A percentile compares a stretch with the other conserved stretches of the same genome.
phyloP scores from a whole-genome alignment of 768 basidiomycete species.

The Kwoniella mangroviensis region DNA sequence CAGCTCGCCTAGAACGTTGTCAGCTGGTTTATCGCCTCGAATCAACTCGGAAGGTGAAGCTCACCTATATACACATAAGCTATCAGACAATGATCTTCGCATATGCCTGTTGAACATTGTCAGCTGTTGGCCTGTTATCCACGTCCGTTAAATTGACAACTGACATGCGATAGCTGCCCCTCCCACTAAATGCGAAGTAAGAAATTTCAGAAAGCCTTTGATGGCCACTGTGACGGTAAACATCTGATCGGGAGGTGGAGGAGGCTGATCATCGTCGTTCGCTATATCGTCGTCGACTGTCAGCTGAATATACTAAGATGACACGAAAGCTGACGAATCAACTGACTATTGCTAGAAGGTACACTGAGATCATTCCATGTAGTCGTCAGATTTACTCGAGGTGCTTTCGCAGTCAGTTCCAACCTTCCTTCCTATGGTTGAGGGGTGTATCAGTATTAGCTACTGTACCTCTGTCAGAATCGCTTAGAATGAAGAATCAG shows the following conservation, averaged over 20 bases:
- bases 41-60: slow-evolving; percentile 2
- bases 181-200: slow-evolving; percentile 51
- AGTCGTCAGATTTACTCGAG: slow-evolving; percentile 44
- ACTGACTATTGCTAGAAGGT: slow-evolving; percentile 44
- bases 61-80: slow-evolving; percentile 57
- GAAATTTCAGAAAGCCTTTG: slow-evolving; percentile 52
- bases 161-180: slow-evolving; percentile 51
- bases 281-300: background rate
- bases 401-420: slow-evolving; percentile 36
- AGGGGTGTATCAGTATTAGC: too few species aligned
- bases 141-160: slow-evolving; percentile 1
- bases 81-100: slow-evolving; percentile 54
- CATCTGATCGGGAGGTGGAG: slow-evolving; percentile 42
- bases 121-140: slow-evolving; percentile 4
- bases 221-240: slow-evolving; percentile 48
- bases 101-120: slow-evolving; percentile 42
- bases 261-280: slow-evolving; percentile 30
- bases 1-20: slow-evolving; percentile 43
- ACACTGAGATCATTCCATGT: slow-evolving; percentile 49
- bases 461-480: too few species aligned
- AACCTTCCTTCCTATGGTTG: slow-evolving; percentile 48
- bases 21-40: too few species aligned
- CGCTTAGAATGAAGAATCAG: too few species aligned
- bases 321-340: background rate
- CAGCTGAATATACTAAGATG: slow-evolving; percentile 10